Evolutionary conservation across 768 basidiomycete species (phyloP).

Genomic region (Boletus rufocinnamomeus): DNA sequence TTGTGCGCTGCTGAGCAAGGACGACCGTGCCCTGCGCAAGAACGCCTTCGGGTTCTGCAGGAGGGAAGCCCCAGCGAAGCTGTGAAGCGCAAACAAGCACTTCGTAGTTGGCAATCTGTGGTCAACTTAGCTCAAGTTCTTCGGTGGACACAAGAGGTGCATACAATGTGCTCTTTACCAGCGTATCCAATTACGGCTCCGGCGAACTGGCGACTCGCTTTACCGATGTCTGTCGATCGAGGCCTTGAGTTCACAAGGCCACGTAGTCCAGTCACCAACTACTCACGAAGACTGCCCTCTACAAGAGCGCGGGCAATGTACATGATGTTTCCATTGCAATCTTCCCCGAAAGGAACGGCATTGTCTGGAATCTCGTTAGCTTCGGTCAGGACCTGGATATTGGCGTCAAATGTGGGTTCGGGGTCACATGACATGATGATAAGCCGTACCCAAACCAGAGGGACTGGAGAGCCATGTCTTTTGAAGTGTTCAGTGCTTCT

Average conservation of each 20-base stretch:
- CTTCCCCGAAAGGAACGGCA: slow-evolving; percentile 37
- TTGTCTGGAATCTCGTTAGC: slow-evolving; percentile 36
- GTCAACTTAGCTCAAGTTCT: slow-evolving; percentile 1
- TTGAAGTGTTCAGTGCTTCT: slow-evolving; percentile 34
- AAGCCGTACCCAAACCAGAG: slow-evolving; percentile 34
- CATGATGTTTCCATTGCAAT: slow-evolving; percentile 29
- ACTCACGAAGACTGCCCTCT: slow-evolving; percentile 35
- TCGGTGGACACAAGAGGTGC: not conserved
- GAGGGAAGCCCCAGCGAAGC: slow-evolving; percentile 34
- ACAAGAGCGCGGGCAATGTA: slow-evolving; percentile 36
- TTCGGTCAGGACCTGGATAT: slow-evolving; percentile 31
- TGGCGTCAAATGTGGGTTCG: not conserved
- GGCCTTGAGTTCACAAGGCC: not conserved
- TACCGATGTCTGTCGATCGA: slow-evolving; percentile 35
- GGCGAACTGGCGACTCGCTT: slow-evolving; percentile 32
- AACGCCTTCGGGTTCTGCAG: slow-evolving; percentile 7
- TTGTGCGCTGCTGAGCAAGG: slow-evolving; percentile 27
- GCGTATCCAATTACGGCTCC: slow-evolving; percentile 37
- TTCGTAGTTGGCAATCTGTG: slow-evolving; percentile 35
- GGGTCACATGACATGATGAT: not conserved
- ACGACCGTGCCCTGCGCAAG: slow-evolving; percentile 33
- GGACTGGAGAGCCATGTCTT: slow-evolving; percentile 30
- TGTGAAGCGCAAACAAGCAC: slow-evolving; percentile 38
- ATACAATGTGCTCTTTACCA: slow-evolving; percentile 37
- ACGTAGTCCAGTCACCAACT: not conserved